phyloP scores from a whole-genome alignment of 2,329 filamentous ascomycete species.

The Xylaria sp. region DNA sequence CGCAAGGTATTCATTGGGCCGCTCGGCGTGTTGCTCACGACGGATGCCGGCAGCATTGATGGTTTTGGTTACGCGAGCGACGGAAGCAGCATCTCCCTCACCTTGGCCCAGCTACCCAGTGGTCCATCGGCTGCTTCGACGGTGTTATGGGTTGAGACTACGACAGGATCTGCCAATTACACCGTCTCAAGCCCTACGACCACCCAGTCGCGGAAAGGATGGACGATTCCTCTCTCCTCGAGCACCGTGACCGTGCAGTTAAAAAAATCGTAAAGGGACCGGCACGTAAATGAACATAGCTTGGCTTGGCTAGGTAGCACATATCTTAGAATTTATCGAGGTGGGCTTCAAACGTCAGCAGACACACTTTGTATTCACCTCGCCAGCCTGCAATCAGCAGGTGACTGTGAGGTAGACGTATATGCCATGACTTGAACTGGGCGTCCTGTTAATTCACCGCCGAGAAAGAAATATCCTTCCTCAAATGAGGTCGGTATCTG shows the following conservation, averaged over 20 bases:
- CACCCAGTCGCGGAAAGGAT: constrained; percentile 45
- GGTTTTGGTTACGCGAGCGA: constrained; percentile 51
- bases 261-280: constrained; percentile 15
- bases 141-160: constrained; percentile 53
- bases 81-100: constrained; percentile 45
- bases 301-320: not conserved
- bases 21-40: constrained; percentile 54
- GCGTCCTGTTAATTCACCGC: not conserved
- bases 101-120: constrained; percentile 48
- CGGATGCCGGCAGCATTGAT: constrained; percentile 58
- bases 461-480: no score
- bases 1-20: constrained; percentile 61
- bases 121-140: constrained; percentile 47
- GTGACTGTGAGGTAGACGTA: not conserved
- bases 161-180: constrained; percentile 42
- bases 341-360: no score
- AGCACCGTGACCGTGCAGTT: constrained; percentile 43
- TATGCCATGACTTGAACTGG: no score
- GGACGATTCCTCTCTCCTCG: constrained; percentile 45
- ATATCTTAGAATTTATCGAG: not conserved
- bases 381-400: no score
- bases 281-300: not conserved
- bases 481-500: no score
- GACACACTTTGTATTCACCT: no score
- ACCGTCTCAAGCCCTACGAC: constrained; percentile 40